phyloP scores from a whole-genome alignment of 1,284 basidiomycete genomes.

The Erythrobasidium hasegawianum region DNA sequence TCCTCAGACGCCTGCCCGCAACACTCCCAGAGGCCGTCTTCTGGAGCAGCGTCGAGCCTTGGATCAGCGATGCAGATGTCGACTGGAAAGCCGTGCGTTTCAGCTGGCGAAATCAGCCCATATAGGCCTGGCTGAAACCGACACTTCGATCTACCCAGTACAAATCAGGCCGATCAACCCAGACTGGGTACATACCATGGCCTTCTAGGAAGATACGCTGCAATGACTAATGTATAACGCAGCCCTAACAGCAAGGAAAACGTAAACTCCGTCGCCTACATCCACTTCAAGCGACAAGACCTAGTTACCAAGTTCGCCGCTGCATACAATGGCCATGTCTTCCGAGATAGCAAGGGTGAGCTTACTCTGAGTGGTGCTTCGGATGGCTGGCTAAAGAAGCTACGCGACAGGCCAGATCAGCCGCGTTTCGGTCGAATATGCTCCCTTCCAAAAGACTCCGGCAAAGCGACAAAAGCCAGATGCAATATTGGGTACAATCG shows the following conservation, averaged over 20 bases:
- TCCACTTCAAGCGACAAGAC: slow-evolving; percentile 75
- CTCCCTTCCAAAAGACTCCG: slow-evolving; percentile 83
- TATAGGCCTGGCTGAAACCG: too few species aligned
- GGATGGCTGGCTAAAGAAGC: background rate
- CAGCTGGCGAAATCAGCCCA: background rate
- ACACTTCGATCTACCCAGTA: too few species aligned
- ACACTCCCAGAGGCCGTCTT: slow-evolving; percentile 88
- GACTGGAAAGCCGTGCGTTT: slow-evolving; percentile 59
- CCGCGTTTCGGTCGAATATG: slow-evolving; percentile 85
- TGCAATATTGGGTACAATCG: slow-evolving; percentile 66
- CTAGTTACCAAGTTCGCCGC: slow-evolving; percentile 69
- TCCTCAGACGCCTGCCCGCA: slow-evolving; percentile 82
- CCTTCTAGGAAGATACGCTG: background rate
- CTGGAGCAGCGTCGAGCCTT: slow-evolving; percentile 81
- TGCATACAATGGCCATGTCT: slow-evolving; percentile 87
- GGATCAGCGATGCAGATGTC: slow-evolving; percentile 72
- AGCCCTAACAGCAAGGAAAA: slow-evolving; percentile 63
- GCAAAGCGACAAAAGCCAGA: slow-evolving; percentile 69
- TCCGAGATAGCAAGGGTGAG: slow-evolving; percentile 83
- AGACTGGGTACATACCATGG: slow-evolving; percentile 32
- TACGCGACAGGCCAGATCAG: slow-evolving; percentile 68
- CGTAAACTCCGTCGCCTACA: slow-evolving; percentile 81
- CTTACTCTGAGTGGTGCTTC: background rate
- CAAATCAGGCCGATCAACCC: slow-evolving; percentile 37
- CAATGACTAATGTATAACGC: background rate